Base-by-base conservation (phyloP, 441 rosid genomes). In the Adansonia rubrostipa region DNA sequence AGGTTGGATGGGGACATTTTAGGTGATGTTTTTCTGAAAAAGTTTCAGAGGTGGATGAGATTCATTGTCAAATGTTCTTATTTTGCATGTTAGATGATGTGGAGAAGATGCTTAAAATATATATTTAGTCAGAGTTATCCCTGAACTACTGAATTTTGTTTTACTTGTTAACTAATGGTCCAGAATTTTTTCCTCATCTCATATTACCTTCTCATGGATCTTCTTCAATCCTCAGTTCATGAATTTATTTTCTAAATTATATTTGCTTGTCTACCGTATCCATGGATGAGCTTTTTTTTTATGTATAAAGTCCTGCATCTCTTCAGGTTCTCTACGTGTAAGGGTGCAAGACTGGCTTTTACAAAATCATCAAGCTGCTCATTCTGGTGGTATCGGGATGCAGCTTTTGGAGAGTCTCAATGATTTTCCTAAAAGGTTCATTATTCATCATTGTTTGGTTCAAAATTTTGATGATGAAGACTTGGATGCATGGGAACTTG, bases 401-500 rank as follows among this genome's bases (percentile, higher is more conserved):
- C 79, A 75, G 80, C 87, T 93, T 83, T 79, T 91, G 77, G 85
- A 82, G 75, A 86, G 84, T 76, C 91, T 96, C 71, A 77, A 80
- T 68, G 92, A 88, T 79, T 93, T 92, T 79, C 92, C 94, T 47
- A 71, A 82, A 71, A 78, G 72, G 66, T 96, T 92, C 78, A 75
- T 86, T 57, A 81, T 85, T 78, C 81, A 78, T 80, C 81, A 33
- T n/a, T 5, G 61, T 67, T 75, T 77, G 66, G 81, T 57, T 82
- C 88, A 82, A 82, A 79, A 82, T 83, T 92, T 80, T 81, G 95
- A 96, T 81, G 99, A 96, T 77, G 99, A 87, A 85, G 99, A 96
- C 82, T 80, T 94, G 85, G 91, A 87, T 83, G 92, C 93, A 63
- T 96, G 99, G 99, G 97, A 94, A 80, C 84, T 76, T 81, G 93